These are phyloP conservation scores for Cucurbita moschata DNA, from an alignment of 306 rosid species.

Conservation along the genomic window DNA sequence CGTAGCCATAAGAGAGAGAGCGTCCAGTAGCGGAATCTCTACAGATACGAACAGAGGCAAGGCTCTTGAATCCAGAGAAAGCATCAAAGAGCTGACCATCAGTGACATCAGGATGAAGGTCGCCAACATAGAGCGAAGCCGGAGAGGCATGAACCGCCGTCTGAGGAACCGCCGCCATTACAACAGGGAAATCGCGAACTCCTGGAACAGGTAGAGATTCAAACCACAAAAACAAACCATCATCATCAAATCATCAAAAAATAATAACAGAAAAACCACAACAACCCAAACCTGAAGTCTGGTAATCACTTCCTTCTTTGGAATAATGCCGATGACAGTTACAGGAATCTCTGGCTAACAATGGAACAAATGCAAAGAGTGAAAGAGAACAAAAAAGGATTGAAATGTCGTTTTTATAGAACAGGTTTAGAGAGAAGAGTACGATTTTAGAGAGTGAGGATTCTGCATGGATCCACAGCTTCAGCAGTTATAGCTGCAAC, in stretches of 20 bases:
- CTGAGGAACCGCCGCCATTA: conserved; percentile 47
- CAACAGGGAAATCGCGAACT: background rate
- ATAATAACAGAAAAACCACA: background rate
- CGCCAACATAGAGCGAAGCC: conserved; percentile 73
- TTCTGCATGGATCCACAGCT: conserved; percentile 38
- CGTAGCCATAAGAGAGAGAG: conserved; percentile 77
- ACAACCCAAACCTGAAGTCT: background rate
- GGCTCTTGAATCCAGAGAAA: conserved; percentile 37
- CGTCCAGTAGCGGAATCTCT: conserved; percentile 41
- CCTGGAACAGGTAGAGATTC: background rate
- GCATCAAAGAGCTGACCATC: conserved; percentile 37
- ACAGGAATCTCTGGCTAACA: background rate
- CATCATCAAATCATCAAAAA: background rate
- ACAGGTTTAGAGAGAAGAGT: background rate
- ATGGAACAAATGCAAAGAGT: conserved; percentile 6
- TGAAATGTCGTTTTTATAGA: background rate
- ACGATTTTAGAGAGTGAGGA: conserved; percentile 13
- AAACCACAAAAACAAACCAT: background rate
- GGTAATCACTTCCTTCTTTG: too few species aligned
- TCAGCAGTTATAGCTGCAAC: conserved; percentile 27
- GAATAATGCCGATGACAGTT: background rate
- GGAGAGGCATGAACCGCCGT: conserved; percentile 18
- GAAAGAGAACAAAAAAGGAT: background rate
- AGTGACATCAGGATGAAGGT: conserved; percentile 47
- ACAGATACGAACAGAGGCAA: conserved; percentile 49